These are phyloP conservation scores for Starmera dryadoides DNA, from an alignment of 805 yeast genomes.

Conservation along the genomic window DNA sequence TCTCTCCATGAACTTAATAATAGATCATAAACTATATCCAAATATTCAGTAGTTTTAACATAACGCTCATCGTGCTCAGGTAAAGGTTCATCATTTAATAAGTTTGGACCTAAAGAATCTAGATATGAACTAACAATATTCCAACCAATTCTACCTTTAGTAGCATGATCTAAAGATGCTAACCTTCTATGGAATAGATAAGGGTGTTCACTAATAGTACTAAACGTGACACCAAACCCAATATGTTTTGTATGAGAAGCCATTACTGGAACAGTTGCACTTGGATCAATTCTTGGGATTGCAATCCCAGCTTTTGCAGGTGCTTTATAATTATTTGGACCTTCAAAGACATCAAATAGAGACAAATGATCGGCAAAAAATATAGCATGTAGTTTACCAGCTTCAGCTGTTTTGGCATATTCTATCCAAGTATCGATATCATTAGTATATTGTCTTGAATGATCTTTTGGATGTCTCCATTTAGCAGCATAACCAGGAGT, in stretches of 20 bases:
- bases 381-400: slow-evolving; percentile 27
- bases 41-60: slow-evolving; percentile 27
- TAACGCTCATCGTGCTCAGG: slow-evolving; percentile 32
- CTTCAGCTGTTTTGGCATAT: slow-evolving; percentile 25
- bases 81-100: slow-evolving; percentile 23
- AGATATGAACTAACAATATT: slow-evolving; percentile 31
- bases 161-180: slow-evolving; percentile 32
- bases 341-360: slow-evolving; percentile 29
- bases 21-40: slow-evolving; percentile 26
- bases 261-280: slow-evolving; percentile 28
- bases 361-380: slow-evolving; percentile 33
- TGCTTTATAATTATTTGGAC: slow-evolving; percentile 23
- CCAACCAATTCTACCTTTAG: slow-evolving; percentile 33
- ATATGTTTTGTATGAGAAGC: slow-evolving; percentile 29
- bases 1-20: slow-evolving; percentile 31
- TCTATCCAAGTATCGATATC: slow-evolving; percentile 20
- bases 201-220: slow-evolving; percentile 31
- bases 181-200: slow-evolving; percentile 28
- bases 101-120: slow-evolving; percentile 29
- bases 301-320: slow-evolving; percentile 23
- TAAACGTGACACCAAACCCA: slow-evolving; percentile 28
- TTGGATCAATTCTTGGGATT: slow-evolving; percentile 28
- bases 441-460: slow-evolving; percentile 17
- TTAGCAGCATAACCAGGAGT: slow-evolving; percentile 22
- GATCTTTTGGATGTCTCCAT: slow-evolving; percentile 32